phyloP scores from a whole-genome alignment of 2,329 filamentous ascomycete genomes.

The Cryphonectria naterciae region DNA sequence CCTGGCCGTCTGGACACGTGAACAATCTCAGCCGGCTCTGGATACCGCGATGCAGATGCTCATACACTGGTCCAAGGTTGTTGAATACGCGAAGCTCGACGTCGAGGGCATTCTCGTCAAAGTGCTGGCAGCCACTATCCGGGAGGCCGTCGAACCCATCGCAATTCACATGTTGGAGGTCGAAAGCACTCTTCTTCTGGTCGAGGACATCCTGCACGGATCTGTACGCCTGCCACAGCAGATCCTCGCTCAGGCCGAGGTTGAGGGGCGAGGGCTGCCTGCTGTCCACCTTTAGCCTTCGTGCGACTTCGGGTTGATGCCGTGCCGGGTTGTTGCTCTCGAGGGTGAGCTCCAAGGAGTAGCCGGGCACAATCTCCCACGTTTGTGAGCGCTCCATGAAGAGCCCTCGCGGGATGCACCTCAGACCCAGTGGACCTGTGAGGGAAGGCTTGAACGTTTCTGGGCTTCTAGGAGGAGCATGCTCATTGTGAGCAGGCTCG shows the following conservation, averaged over 20 bases:
- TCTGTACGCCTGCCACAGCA: slow-evolving; percentile 51
- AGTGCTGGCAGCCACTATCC: slow-evolving; percentile 45
- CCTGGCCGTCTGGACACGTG: slow-evolving; percentile 44
- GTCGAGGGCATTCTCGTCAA: slow-evolving; percentile 49
- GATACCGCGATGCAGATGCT: slow-evolving; percentile 48
- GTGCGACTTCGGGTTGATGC: slow-evolving; percentile 42
- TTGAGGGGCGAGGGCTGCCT: slow-evolving; percentile 53
- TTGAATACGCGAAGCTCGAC: slow-evolving; percentile 53
- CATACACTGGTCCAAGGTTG: slow-evolving; percentile 53
- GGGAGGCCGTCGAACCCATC: slow-evolving; percentile 42
- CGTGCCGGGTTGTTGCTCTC: slow-evolving; percentile 46
- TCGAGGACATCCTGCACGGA: slow-evolving; percentile 48
- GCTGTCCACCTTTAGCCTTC: slow-evolving; percentile 50
- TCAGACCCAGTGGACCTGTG: slow-evolving; percentile 49
- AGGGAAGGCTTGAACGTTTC: slow-evolving; percentile 47
- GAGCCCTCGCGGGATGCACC: slow-evolving; percentile 50
- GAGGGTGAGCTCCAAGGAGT: slow-evolving; percentile 51
- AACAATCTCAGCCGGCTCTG: slow-evolving; percentile 52
- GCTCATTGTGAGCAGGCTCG: slow-evolving; percentile 45
- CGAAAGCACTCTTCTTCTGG: slow-evolving; percentile 46
- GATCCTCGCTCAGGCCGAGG: slow-evolving; percentile 48
- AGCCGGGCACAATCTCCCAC: slow-evolving; percentile 55
- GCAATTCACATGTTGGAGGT: slow-evolving; percentile 44
- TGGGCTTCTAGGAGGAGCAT: slow-evolving; percentile 38
- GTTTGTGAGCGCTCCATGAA: slow-evolving; percentile 50